Evolutionary conservation across 345 rosid species (phyloP).

Genomic region (Gossypium bickii): DNA sequence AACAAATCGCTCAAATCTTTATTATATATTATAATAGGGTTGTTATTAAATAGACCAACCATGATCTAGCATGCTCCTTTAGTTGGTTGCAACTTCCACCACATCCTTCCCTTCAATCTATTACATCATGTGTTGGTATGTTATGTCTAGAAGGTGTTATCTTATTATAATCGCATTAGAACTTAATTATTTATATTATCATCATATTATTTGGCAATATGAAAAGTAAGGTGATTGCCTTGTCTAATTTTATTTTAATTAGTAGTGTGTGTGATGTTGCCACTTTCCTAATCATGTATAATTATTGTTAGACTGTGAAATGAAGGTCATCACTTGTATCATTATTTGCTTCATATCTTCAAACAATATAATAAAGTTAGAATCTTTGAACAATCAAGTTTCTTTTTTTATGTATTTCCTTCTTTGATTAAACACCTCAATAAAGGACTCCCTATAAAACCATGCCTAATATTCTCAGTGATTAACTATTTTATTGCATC

Average conservation of each 20-base stretch:
- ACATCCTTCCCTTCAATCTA: no score
- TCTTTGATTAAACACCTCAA: background rate
- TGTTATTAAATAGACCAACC: slow-evolving; percentile 33
- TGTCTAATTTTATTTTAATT: background rate
- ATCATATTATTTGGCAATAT: background rate
- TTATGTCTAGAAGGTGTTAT: no score
- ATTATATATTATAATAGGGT: slow-evolving; percentile 8
- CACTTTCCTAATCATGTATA: slow-evolving; percentile 6
- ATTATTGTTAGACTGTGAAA: background rate
- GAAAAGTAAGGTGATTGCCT: background rate
- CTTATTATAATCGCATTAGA: background rate
- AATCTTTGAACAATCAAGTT: background rate
- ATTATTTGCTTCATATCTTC: background rate
- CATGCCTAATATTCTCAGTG: background rate
- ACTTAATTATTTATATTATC: background rate
- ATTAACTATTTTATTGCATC: background rate
- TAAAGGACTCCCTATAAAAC: background rate
- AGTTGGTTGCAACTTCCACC: slow-evolving; percentile 24
- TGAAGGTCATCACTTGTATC: background rate
- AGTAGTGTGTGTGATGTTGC: background rate
- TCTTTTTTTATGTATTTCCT: background rate
- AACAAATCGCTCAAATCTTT: background rate
- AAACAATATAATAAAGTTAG: slow-evolving; percentile 7
- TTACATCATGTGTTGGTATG: no score
- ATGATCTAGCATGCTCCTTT: slow-evolving; percentile 28